Percentiles rank a stretch among this genome's conserved stretches.
These are phyloP conservation scores for Inga leiocalycina DNA, from an alignment of 306 rosid genomes.

Conservation along the genomic window DNA sequence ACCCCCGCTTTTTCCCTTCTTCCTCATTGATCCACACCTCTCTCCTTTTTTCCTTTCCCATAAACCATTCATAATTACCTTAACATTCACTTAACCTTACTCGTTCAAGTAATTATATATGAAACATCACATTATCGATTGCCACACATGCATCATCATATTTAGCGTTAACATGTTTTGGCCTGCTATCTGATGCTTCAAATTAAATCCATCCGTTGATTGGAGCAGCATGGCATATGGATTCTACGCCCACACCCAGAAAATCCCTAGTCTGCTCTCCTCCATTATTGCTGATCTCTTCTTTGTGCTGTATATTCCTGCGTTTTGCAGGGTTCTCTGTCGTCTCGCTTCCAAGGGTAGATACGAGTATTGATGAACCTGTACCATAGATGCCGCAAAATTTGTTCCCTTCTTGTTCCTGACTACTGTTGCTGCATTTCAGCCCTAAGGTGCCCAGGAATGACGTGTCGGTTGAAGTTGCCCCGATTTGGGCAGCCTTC, in stretches of 20 bases:
- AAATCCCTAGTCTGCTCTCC: conserved; percentile 86
- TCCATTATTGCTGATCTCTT: conserved; percentile 29
- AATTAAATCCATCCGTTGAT: conserved; percentile 82
- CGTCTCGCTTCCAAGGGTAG: conserved; percentile 38
- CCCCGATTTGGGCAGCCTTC: conserved; percentile 83
- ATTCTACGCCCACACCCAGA: conserved; percentile 81
- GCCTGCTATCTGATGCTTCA: conserved; percentile 23
- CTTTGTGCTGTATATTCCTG: conserved; percentile 45
- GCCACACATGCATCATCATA: not conserved
- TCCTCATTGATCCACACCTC: not conserved
- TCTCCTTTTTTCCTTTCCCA: not conserved
- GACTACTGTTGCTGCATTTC: conserved; percentile 41
- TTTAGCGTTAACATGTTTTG: not conserved
- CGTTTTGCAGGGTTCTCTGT: conserved; percentile 71
- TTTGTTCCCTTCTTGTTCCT: conserved; percentile 53
- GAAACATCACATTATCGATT: not conserved
- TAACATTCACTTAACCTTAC: not conserved
- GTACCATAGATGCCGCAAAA: conserved; percentile 51
- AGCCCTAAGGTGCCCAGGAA: conserved; percentile 64
- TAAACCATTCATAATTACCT: not conserved
- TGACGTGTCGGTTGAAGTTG: conserved; percentile 62
- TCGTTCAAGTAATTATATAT: not conserved
- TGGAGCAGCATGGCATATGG: conserved; percentile 68
- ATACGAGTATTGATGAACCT: conserved; percentile 33
- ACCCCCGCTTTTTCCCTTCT: conserved; percentile 51